Conservation (phyloP, 768 basidiomycete species). For the Gloeopeniophorella convolvens region DNA sequence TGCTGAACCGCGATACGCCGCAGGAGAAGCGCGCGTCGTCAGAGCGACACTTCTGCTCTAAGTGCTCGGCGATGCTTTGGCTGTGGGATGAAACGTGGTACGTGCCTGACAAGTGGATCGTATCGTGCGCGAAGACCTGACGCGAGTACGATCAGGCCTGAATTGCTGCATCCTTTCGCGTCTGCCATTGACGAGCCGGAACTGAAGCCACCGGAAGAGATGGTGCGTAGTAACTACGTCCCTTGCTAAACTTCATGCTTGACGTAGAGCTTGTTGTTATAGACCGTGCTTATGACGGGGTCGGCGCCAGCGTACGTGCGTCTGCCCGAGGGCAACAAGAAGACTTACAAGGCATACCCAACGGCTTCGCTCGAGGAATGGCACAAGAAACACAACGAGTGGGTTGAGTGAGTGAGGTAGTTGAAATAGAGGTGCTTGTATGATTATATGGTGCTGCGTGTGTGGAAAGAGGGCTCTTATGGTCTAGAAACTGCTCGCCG, state of each 20-base stretch:
- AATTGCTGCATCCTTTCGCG: conserved; percentile 60
- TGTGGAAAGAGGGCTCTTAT: no score
- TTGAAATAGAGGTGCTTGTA: not conserved
- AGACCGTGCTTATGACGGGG: conserved; percentile 17
- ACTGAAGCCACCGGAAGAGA: conserved; percentile 42
- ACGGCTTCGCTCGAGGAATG: conserved; percentile 46
- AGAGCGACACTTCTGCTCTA: conserved; percentile 57
- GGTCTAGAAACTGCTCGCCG: no score
- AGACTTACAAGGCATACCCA: conserved; percentile 40
- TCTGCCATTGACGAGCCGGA: conserved; percentile 58
- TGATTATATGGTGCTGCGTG: no score
- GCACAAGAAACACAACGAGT: conserved; percentile 50
- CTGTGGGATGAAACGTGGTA: conserved; percentile 51
- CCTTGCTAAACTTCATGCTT: not conserved
- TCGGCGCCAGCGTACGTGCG: conserved; percentile 57
- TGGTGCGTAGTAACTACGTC: conserved; percentile 34
- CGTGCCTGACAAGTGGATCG: conserved; percentile 16
- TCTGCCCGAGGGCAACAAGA: conserved; percentile 52
- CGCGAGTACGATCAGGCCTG: conserved; percentile 39
- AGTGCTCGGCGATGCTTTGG: conserved; percentile 65
- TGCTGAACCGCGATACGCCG: conserved; percentile 49
- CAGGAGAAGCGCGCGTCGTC: conserved; percentile 43
- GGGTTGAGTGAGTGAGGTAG: conserved; percentile 26
- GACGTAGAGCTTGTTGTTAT: not conserved
- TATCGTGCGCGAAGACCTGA: not conserved